Evolutionary conservation across 148 eudicot genomes (phyloP).

Genomic region (Euryodendron excelsum): DNA sequence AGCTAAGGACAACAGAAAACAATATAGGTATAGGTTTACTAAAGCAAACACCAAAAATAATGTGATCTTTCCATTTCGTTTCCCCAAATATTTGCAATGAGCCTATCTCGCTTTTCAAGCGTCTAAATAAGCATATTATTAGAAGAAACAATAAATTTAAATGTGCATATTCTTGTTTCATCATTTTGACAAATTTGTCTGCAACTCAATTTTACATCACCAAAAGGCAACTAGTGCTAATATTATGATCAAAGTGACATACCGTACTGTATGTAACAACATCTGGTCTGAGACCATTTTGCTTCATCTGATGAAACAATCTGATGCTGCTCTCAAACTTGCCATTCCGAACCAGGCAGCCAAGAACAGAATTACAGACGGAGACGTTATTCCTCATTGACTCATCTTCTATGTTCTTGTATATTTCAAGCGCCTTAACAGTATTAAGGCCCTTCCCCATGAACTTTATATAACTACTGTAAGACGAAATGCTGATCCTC

Average conservation of each 20-base stretch:
- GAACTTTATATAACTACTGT: conserved; percentile 82
- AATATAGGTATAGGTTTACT: not conserved
- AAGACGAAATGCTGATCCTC: conserved; percentile 62
- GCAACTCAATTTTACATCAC: conserved; percentile 8
- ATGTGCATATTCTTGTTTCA: not conserved
- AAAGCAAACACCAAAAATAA: not conserved
- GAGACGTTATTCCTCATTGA: conserved; percentile 54
- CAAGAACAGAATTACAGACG: conserved; percentile 76
- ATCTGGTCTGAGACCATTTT: conserved; percentile 74
- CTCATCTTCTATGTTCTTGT: conserved; percentile 58
- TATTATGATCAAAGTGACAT: conserved; percentile 19
- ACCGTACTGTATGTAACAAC: conserved; percentile 85
- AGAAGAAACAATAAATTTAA: not conserved
- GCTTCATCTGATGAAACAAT: conserved; percentile 82
- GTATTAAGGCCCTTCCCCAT: conserved; percentile 54
- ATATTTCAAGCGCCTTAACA: conserved; percentile 53
- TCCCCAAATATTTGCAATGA: not conserved
- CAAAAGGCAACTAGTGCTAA: not conserved
- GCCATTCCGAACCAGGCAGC: conserved; percentile 59
- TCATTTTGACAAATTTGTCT: conserved; percentile 3
- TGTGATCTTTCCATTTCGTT: not conserved
- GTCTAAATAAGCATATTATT: not conserved
- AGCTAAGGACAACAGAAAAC: conserved; percentile 49
- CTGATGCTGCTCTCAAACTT: conserved; percentile 50
- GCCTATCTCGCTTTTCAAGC: not conserved